These are phyloP conservation scores for Gloeostereum incarnatum DNA, from an alignment of 768 basidiomycete genomes.

Conservation along the genomic window DNA sequence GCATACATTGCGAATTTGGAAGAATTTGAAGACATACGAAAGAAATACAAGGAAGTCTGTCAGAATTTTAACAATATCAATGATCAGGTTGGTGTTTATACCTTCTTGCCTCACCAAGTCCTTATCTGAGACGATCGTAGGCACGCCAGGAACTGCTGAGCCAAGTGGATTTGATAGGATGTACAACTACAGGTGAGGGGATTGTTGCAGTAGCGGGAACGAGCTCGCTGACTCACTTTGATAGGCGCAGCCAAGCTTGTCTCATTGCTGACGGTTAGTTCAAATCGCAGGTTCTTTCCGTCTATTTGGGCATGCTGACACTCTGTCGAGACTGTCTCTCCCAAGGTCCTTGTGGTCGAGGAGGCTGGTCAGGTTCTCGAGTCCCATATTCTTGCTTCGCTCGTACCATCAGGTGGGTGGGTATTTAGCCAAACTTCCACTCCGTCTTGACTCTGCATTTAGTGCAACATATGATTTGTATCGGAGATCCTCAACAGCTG, in stretches of 20 bases:
- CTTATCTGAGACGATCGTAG: constrained; percentile 21
- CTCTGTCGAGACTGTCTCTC: constrained; percentile 37
- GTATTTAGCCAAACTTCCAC: too few relatives aligned
- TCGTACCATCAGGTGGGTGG: too few relatives aligned
- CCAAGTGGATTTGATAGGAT: constrained; percentile 56
- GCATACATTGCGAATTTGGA: constrained; percentile 18
- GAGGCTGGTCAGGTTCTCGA: constrained; percentile 71
- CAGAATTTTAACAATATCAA: constrained; percentile 3
- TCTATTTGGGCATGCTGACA: constrained; percentile 2
- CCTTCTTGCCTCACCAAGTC: constrained; percentile 3
- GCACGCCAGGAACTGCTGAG: constrained; percentile 43
- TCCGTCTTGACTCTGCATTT: too few relatives aligned
- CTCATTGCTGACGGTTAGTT: constrained; percentile 41
- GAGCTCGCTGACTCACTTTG: background rate
- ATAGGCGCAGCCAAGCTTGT: constrained; percentile 62
- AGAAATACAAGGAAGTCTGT: constrained; percentile 29
- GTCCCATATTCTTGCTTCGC: constrained; percentile 53
- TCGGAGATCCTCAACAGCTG: constrained; percentile 72
- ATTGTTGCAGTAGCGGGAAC: too few relatives aligned
- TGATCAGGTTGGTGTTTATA: constrained; percentile 2
- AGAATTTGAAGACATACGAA: constrained; percentile 34
- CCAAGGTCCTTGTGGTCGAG: constrained; percentile 56
- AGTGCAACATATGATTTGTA: too few relatives aligned
- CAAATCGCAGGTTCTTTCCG: background rate
- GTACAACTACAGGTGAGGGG: constrained; percentile 65